Percentiles rank a stretch among this genome's conserved stretches.
These are phyloP conservation scores for Xylariales sp. DNA, from an alignment of 2,329 filamentous ascomycete genomes.

Conservation along the genomic window DNA sequence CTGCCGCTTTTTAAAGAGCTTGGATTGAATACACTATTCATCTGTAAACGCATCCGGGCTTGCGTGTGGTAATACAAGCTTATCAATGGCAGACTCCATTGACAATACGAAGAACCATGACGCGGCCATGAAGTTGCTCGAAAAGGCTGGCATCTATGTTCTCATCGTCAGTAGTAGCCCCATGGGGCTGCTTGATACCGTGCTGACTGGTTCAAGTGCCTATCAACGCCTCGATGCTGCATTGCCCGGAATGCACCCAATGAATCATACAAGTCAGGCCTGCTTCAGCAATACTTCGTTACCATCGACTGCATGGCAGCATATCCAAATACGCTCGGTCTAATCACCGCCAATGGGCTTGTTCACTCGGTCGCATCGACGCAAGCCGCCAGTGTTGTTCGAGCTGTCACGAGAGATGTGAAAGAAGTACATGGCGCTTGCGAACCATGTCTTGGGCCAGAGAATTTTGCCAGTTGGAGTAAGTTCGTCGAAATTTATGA, in stretches of 20 bases:
- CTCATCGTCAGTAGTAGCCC: slow-evolving; percentile 22
- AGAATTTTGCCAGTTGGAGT: slow-evolving; percentile 17
- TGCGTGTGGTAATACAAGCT: neutral
- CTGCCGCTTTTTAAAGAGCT: slow-evolving; percentile 21
- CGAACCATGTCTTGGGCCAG: slow-evolving; percentile 6
- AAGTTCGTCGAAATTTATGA: neutral
- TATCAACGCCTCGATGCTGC: slow-evolving; percentile 2
- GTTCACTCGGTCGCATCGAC: slow-evolving; percentile 13
- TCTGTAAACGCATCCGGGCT: slow-evolving; percentile 14
- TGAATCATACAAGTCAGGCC: slow-evolving; percentile 15
- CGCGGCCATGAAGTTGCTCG: slow-evolving; percentile 18
- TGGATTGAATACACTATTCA: slow-evolving; percentile 21
- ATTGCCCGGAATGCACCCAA: slow-evolving; percentile 11
- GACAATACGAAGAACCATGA: slow-evolving; percentile 16
- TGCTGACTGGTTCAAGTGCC: too few relatives aligned
- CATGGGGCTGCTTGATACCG: too few relatives aligned
- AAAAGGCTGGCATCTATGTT: slow-evolving; percentile 23
- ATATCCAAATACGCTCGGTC: slow-evolving; percentile 25
- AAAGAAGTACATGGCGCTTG: slow-evolving; percentile 22
- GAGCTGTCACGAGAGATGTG: slow-evolving; percentile 22
- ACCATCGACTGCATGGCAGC: slow-evolving; percentile 20
- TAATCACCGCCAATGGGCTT: slow-evolving; percentile 17
- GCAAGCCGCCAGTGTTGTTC: slow-evolving; percentile 15
- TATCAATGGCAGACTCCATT: slow-evolving; percentile 12
- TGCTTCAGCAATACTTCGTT: slow-evolving; percentile 17